Evolutionary conservation across 2,329 filamentous ascomycete species (phyloP).

Genomic region (Hortaea werneckii): DNA sequence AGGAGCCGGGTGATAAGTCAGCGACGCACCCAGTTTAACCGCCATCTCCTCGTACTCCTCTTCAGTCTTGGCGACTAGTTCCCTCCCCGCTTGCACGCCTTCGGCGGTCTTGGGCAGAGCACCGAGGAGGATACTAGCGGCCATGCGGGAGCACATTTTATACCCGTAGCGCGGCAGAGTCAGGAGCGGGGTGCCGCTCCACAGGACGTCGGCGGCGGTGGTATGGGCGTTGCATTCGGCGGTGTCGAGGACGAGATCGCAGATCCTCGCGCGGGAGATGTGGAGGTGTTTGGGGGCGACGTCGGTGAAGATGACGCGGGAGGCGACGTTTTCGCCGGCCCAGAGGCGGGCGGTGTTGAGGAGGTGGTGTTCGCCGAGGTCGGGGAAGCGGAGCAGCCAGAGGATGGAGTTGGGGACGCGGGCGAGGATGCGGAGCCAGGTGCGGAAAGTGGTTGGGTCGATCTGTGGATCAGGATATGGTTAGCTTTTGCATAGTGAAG

Average conservation of each 20-base stretch:
- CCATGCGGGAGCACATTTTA: slow-evolving; percentile 99
- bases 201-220: slow-evolving; percentile 89
- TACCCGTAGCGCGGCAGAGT: slow-evolving; percentile 87
- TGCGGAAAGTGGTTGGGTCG: slow-evolving; percentile 90
- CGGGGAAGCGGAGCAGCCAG: slow-evolving; percentile 94
- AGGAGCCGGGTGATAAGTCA: slow-evolving; percentile 46
- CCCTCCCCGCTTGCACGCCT: slow-evolving; percentile 57
- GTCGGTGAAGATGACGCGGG: slow-evolving; percentile 86
- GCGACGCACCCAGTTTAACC: slow-evolving; percentile 52
- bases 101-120: slow-evolving; percentile 63
- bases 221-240: slow-evolving; percentile 98
- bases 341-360: slow-evolving; percentile 68
- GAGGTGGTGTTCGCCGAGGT: slow-evolving; percentile 80
- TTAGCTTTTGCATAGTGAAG: background rate
- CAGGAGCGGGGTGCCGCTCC: slow-evolving; percentile 87
- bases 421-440: slow-evolving; percentile 85
- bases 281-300: slow-evolving; percentile 92
- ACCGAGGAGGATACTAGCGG: slow-evolving; percentile 83
- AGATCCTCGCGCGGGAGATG: slow-evolving; percentile 81
- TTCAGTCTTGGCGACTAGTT: slow-evolving; percentile 70
- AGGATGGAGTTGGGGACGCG: slow-evolving; percentile 78
- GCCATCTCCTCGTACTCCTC: slow-evolving; percentile 75
- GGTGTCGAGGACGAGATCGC: slow-evolving; percentile 92
- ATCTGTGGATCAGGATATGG: slow-evolving; percentile 48
- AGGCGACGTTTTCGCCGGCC: slow-evolving; percentile 77